A percentile compares a stretch with the other conserved stretches of the same genome.
Conservation (phyloP, 2,329 filamentous ascomycete genomes). For the Endocalyx cinctus region DNA sequence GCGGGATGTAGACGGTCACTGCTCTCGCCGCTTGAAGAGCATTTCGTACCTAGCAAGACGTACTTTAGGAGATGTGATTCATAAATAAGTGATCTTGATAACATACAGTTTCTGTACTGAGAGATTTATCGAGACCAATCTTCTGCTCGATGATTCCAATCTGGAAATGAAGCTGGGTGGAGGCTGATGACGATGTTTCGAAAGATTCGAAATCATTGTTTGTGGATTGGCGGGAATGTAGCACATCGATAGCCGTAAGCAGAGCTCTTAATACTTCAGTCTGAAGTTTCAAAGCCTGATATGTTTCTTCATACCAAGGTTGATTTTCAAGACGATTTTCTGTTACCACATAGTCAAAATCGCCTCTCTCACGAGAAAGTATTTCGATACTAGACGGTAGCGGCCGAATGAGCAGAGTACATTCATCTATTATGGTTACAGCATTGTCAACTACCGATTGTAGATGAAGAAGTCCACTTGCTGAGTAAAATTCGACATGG, state of each 20-base stretch:
- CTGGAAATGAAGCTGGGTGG: slow-evolving; percentile 3
- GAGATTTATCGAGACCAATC: not conserved
- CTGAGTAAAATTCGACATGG: not conserved
- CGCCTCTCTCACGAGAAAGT: not conserved
- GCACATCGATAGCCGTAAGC: too few relatives aligned
- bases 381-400: not conserved
- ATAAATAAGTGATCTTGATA: not conserved
- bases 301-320: slow-evolving; percentile 1
- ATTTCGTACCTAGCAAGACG: not conserved
- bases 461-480: slow-evolving; percentile 1
- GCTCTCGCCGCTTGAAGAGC: slow-evolving; percentile 1
- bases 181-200: not conserved
- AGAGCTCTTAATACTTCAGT: slow-evolving; percentile 1
- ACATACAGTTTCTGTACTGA: not conserved
- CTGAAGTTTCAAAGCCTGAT: not conserved
- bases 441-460: not conserved
- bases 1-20: slow-evolving; percentile 1
- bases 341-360: not conserved
- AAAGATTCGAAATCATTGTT: slow-evolving; percentile 1
- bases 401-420: not conserved
- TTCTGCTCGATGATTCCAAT: not conserved
- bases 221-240: too few relatives aligned
- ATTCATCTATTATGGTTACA: not conserved
- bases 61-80: not conserved
- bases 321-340: not conserved